phyloP scores from a whole-genome alignment of 2,329 filamentous ascomycete genomes.

The Penicillium sp. region DNA sequence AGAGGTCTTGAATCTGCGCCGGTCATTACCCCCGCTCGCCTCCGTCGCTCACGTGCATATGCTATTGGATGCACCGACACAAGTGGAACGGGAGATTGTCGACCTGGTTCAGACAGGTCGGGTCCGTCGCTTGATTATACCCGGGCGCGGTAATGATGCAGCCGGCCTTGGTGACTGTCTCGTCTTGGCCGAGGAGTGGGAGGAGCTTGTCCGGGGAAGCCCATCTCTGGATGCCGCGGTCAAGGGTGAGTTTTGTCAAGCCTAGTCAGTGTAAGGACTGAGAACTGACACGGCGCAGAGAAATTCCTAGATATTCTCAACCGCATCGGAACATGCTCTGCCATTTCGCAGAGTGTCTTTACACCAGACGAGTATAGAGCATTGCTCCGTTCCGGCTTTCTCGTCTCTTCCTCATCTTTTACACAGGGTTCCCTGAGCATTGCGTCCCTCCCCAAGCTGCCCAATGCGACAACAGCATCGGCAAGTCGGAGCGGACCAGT shows the following conservation, averaged over 20 bases:
- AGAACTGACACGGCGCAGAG: slow-evolving; percentile 29
- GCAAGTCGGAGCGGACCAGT: slow-evolving; percentile 28
- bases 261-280: not conserved
- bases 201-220: slow-evolving; percentile 41
- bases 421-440: slow-evolving; percentile 41
- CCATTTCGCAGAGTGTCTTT: slow-evolving; percentile 47
- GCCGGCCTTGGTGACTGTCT: slow-evolving; percentile 59
- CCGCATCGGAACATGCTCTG: slow-evolving; percentile 47
- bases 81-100: slow-evolving; percentile 60
- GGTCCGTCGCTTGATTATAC: slow-evolving; percentile 56
- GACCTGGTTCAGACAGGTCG: slow-evolving; percentile 51
- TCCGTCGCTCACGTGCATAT: slow-evolving; percentile 62
- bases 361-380: slow-evolving; percentile 47
- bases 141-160: slow-evolving; percentile 56
- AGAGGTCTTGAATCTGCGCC: slow-evolving; percentile 57
- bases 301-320: slow-evolving; percentile 53
- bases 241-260: slow-evolving; percentile 30
- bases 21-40: slow-evolving; percentile 56
- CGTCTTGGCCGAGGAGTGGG: slow-evolving; percentile 55
- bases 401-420: slow-evolving; percentile 50
- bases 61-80: slow-evolving; percentile 54
- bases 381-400: slow-evolving; percentile 54
- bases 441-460: slow-evolving; percentile 40
- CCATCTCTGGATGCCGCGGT: slow-evolving; percentile 31
- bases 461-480: slow-evolving; percentile 19